Evolutionary conservation across 2,329 filamentous ascomycete species (phyloP), one percentile per base, ranked within the genome.

Genomic region (Fusarium sp.): DNA sequence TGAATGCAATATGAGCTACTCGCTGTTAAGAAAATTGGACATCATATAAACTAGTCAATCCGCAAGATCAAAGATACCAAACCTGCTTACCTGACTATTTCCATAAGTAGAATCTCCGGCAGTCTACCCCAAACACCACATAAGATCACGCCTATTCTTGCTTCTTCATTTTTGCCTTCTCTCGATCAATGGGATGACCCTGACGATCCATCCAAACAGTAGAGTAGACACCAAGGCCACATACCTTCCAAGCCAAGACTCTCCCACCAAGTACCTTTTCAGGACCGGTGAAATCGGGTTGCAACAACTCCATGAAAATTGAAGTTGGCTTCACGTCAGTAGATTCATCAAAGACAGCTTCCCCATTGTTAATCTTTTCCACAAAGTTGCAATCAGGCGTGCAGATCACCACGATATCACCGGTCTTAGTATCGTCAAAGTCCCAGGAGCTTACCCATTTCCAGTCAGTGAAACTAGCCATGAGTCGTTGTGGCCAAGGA

Each of bases 231-330:
- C 0, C 48, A 2, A 8, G 37, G 3, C 48, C 20, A 37, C 17
- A n/a, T 11, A 50, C 4, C 20, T 26, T 50, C 48, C 48, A 50
- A 18, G 48, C 48, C 48, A 50, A 50, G 5, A 50, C 48, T 50
- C 48, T 12, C 3, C 32, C 48, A 11, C 12, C 32, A 13, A 50
- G 32, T 26, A 8, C 26, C 26, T 14, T 3, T 20, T 50, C 48
- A 1, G 13, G 8, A 9, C 32, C 20, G 11, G 15, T 6, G 11
- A 37, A 50, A 17, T 50, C 48, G 0, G 32, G 48, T 3, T 20
- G 12, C 4, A 37, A 0, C 8, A 6, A 3, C 20, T 14, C 12
- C 20, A 26, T 50, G 8, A 7, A 6, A 4, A 26, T 1, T 7
- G 48, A 50, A 37, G 3, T 6, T n/a, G 6, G 32, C 12, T 37